Evolutionary conservation across 2,329 filamentous ascomycete genomes (phyloP).

Genomic region (Colletotrichum tropicale): DNA sequence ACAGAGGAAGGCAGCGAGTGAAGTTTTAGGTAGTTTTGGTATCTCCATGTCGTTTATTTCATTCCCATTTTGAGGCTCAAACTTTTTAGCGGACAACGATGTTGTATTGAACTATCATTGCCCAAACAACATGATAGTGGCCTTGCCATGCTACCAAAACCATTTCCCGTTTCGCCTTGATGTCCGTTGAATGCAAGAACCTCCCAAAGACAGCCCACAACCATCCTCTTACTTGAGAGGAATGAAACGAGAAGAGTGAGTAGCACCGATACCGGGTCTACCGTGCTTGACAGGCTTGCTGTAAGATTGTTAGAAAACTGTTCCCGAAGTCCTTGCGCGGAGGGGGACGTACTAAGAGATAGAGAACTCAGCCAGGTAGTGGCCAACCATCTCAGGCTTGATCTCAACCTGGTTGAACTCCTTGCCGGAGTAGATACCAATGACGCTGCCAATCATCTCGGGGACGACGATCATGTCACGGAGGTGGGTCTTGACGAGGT

Average conservation of each 20-base stretch:
- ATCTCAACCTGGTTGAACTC: conserved; percentile 99
- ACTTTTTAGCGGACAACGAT: conserved; percentile 26
- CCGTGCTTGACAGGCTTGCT: conserved; percentile 99
- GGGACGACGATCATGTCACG: conserved; percentile 99
- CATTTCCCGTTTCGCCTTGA: conserved; percentile 62
- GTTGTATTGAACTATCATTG: conserved; percentile 25
- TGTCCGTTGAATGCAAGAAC: conserved; percentile 63
- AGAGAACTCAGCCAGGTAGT: conserved; percentile 99
- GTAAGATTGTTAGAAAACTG: conserved; percentile 52
- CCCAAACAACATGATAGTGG: conserved; percentile 24
- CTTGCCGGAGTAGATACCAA: conserved; percentile 99
- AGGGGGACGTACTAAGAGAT: conserved; percentile 90
- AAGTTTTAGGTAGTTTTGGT: conserved; percentile 7
- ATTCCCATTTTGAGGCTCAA: conserved; percentile 20
- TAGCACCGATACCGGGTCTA: conserved; percentile 99
- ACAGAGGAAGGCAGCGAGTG: background rate
- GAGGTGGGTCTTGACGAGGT: conserved; percentile 98
- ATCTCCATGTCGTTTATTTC: conserved; percentile 19
- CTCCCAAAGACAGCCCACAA: conserved; percentile 47
- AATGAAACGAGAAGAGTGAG: conserved; percentile 99
- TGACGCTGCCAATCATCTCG: conserved; percentile 99
- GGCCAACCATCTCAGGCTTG: conserved; percentile 99
- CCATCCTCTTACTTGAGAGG: conserved; percentile 93
- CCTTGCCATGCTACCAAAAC: conserved; percentile 53
- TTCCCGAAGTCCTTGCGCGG: background rate